A percentile compares a stretch with the other conserved stretches of the same genome.
These are phyloP conservation scores for Eucalyptus sp. DNA, from an alignment of 345 rosid genomes.

Conservation along the genomic window DNA sequence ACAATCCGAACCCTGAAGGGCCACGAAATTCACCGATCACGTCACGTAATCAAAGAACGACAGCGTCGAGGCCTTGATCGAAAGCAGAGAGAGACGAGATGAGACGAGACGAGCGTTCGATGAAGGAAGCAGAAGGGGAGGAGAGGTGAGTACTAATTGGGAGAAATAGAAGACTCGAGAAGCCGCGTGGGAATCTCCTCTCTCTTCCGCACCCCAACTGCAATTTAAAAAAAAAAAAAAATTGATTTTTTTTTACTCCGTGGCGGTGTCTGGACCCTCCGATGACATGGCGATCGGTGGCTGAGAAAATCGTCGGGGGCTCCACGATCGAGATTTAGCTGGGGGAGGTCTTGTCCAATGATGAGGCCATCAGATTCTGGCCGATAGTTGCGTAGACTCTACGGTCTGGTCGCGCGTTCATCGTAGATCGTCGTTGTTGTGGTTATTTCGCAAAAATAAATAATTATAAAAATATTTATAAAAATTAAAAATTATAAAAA, in stretches of 20 bases:
- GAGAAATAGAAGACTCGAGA: constrained; percentile 4
- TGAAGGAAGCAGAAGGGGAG: background rate
- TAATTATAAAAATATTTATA: too few relatives aligned
- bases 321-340: too few relatives aligned
- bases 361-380: background rate
- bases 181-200: background rate
- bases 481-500: too few relatives aligned
- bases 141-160: background rate
- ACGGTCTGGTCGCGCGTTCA: background rate
- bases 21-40: background rate
- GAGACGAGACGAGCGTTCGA: background rate
- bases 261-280: background rate
- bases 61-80: background rate
- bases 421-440: too few relatives aligned
- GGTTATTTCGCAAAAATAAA: too few relatives aligned
- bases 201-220: background rate
- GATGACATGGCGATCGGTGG: background rate
- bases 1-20: background rate
- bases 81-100: background rate
- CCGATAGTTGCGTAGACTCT: background rate
- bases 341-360: background rate
- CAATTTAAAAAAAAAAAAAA: rapidly evolving
- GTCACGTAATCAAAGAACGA: background rate
- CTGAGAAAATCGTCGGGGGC: background rate
- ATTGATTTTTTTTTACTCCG: too few relatives aligned